phyloP scores from a whole-genome alignment of 164 flowering plant genomes.

The Vitis amurensis region DNA sequence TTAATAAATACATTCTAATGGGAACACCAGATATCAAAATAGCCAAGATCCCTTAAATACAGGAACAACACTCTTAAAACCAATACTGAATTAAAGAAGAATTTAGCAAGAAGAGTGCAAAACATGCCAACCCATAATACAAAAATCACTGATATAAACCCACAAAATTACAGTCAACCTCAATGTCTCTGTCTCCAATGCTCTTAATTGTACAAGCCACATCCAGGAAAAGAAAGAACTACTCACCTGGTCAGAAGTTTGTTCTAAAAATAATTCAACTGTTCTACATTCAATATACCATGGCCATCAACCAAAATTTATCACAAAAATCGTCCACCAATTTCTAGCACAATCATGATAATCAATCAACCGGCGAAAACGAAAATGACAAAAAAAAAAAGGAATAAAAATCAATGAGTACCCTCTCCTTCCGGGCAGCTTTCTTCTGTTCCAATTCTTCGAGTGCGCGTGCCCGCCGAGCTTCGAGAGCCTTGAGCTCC shows the following conservation, averaged over 20 bases:
- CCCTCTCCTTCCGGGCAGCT: slow-evolving; percentile 93
- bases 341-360: too few relatives aligned
- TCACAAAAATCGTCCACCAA: background rate
- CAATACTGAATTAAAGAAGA: too few relatives aligned
- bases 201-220: background rate
- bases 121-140: too few relatives aligned
- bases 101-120: too few relatives aligned
- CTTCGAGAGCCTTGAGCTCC: slow-evolving; percentile 93
- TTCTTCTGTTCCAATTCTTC: slow-evolving; percentile 90
- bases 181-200: background rate
- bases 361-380: background rate
- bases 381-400: background rate
- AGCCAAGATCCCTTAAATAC: too few relatives aligned
- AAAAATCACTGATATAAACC: background rate
- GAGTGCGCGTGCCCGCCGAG: slow-evolving; percentile 66
- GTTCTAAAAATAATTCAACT: background rate
- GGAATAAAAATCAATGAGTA: slow-evolving; percentile 18
- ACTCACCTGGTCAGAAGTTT: background rate
- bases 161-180: background rate
- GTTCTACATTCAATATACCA: too few relatives aligned
- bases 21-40: too few relatives aligned
- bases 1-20: too few relatives aligned
- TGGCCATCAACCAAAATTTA: background rate
- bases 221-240: background rate
- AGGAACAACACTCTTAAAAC: too few relatives aligned